Evolutionary conservation across 106 monocot genomes (phyloP).

Genomic region (Platanthera zijinensis): DNA sequence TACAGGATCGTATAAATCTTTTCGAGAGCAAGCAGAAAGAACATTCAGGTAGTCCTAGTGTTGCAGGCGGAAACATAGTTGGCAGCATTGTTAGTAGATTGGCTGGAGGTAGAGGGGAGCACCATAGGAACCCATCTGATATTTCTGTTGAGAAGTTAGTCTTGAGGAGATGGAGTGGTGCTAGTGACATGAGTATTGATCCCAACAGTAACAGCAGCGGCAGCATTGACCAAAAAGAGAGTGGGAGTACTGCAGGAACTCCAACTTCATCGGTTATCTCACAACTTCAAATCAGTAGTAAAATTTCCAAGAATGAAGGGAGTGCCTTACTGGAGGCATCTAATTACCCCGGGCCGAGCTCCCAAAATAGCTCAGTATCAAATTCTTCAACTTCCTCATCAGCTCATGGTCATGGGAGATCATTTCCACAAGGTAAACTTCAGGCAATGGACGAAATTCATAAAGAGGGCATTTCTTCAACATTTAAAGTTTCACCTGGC

Average conservation of each 20-base stretch:
- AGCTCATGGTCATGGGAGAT: constrained; percentile 10
- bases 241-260: constrained; percentile 30
- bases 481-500: not conserved
- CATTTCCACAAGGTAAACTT: constrained; percentile 13
- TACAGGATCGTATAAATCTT: constrained; percentile 91
- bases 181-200: constrained; percentile 98
- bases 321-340: constrained; percentile 31
- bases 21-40: constrained; percentile 92
- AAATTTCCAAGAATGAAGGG: constrained; percentile 20
- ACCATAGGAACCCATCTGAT: constrained; percentile 69
- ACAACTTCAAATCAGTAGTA: constrained; percentile 21
- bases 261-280: constrained; percentile 49
- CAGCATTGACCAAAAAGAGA: constrained; percentile 43
- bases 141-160: constrained; percentile 67
- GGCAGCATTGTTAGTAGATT: constrained; percentile 19
- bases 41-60: constrained; percentile 23
- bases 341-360: constrained; percentile 16
- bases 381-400: constrained; percentile 19
- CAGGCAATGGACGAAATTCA: constrained; percentile 6
- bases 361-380: constrained; percentile 17
- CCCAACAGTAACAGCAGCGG: constrained; percentile 28
- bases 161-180: constrained; percentile 91
- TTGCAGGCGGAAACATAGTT: constrained; percentile 10
- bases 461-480: constrained; percentile 11
- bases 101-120: constrained; percentile 48